Conservation (phyloP, 2,329 filamentous ascomycete species). For the Monilinia fructicola region DNA sequence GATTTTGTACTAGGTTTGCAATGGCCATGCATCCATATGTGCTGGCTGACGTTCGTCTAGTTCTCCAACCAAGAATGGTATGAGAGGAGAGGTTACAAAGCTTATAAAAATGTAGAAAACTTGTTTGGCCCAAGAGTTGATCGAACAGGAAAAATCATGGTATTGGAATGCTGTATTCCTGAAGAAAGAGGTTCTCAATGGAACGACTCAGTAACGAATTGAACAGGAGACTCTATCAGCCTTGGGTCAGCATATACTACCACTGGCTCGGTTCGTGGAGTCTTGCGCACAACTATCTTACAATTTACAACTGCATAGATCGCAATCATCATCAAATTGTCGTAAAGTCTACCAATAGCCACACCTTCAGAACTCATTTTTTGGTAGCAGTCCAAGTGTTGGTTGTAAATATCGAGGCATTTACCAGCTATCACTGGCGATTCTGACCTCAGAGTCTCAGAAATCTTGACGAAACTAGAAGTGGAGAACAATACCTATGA, state of each 20-base stretch:
- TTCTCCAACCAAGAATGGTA: slow-evolving; percentile 37
- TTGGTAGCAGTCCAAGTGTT: neutral
- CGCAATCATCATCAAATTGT: neutral
- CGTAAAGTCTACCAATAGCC: neutral
- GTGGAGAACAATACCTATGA: neutral
- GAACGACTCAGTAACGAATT: neutral
- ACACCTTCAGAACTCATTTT: neutral
- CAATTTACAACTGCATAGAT: neutral
- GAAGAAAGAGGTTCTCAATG: slow-evolving; percentile 28
- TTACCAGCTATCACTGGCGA: neutral
- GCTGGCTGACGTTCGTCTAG: slow-evolving; percentile 22
- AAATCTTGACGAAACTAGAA: neutral
- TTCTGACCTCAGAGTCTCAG: neutral
- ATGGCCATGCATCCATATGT: neutral
- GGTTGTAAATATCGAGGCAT: neutral
- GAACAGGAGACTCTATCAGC: neutral
- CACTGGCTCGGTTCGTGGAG: neutral
- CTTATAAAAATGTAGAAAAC: slow-evolving; percentile 27
- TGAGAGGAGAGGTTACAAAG: slow-evolving; percentile 34
- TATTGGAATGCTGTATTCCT: slow-evolving; percentile 30
- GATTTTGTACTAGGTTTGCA: neutral
- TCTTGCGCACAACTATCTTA: neutral
- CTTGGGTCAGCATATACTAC: neutral
- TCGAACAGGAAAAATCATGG: slow-evolving; percentile 30
- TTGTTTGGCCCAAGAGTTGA: slow-evolving; percentile 26